Conservation (phyloP, 1,284 basidiomycete genomes). For the Malassezia globosa region DNA sequence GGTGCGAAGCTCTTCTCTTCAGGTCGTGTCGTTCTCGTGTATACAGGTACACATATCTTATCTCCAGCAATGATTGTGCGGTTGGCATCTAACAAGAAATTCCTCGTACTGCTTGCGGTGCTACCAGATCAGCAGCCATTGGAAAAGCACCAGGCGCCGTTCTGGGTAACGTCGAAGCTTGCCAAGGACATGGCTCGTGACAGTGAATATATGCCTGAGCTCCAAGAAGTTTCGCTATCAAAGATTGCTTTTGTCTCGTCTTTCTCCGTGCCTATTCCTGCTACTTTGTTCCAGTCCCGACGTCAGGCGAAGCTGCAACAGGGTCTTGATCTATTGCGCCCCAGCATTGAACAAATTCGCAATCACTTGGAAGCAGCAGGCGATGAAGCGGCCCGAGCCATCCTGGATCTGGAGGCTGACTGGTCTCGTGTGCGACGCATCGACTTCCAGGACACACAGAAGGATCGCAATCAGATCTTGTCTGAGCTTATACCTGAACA, state of each 20-base stretch:
- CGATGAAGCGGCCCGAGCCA: background rate
- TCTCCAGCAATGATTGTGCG: constrained; percentile 69
- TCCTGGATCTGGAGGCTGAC: constrained; percentile 50
- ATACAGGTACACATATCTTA: constrained; percentile 67
- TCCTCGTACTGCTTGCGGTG: constrained; percentile 65
- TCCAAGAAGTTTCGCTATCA: constrained; percentile 59
- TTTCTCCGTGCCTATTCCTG: constrained; percentile 47
- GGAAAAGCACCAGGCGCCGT: background rate
- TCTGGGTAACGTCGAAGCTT: constrained; percentile 4
- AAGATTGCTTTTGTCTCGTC: constrained; percentile 66
- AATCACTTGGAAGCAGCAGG: constrained; percentile 2
- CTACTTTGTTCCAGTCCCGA: constrained; percentile 47
- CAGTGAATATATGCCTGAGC: constrained; percentile 48
- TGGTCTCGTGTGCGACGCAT: constrained; percentile 73
- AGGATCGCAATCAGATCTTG: constrained; percentile 55
- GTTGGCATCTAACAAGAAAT: constrained; percentile 54
- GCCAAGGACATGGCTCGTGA: background rate
- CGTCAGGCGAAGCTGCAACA: constrained; percentile 56
- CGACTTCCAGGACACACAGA: constrained; percentile 79
- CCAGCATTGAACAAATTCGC: background rate
- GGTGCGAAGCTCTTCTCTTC: constrained; percentile 60
- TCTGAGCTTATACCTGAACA: constrained; percentile 22
- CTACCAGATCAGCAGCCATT: constrained; percentile 26
- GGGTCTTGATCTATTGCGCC: constrained; percentile 20
- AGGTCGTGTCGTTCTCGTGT: constrained; percentile 72